Evolutionary conservation across 495 filamentous ascomycete genomes (phyloP).

Genomic region (Penicillium turbatum): DNA sequence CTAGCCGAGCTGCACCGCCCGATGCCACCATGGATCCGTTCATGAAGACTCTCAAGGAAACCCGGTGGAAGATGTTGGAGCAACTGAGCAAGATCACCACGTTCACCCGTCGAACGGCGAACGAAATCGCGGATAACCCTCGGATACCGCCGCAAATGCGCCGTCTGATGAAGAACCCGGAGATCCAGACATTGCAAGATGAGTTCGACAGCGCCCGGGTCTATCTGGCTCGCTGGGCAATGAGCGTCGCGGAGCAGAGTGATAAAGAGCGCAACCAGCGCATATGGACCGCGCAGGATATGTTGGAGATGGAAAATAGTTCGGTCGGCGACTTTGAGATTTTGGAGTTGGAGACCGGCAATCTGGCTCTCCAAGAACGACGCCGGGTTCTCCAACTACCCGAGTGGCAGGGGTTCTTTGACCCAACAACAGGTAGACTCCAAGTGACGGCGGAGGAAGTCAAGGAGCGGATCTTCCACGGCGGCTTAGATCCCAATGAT

Average conservation of each 20-base stretch:
- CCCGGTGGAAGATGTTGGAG: constrained; percentile 92
- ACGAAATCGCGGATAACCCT: constrained; percentile 85
- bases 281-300: constrained; percentile 90
- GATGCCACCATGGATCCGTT: constrained; percentile 93
- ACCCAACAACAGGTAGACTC: constrained; percentile 64
- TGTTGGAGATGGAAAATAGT: constrained; percentile 89
- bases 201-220: constrained; percentile 95
- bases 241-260: constrained; percentile 96
- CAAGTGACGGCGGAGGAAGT: constrained; percentile 82
- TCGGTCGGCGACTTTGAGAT: constrained; percentile 95
- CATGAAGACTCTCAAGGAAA: constrained; percentile 91
- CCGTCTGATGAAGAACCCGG: constrained; percentile 81
- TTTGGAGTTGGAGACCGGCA: constrained; percentile 72
- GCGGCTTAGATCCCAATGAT: constrained; percentile 82
- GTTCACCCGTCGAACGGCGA: constrained; percentile 85
- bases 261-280: constrained; percentile 77
- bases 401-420: constrained; percentile 88
- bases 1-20: constrained; percentile 34
- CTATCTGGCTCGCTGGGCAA: constrained; percentile 94
- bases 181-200: constrained; percentile 91
- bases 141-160: constrained; percentile 82
- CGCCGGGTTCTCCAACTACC: constrained; percentile 71
- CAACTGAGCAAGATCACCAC: constrained; percentile 94
- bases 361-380: constrained; percentile 62
- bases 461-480: constrained; percentile 94